Percentiles rank a stretch among this genome's conserved stretches.
phyloP scores from a whole-genome alignment of 805 yeast species.

The Barnettozyma botsteinii region DNA sequence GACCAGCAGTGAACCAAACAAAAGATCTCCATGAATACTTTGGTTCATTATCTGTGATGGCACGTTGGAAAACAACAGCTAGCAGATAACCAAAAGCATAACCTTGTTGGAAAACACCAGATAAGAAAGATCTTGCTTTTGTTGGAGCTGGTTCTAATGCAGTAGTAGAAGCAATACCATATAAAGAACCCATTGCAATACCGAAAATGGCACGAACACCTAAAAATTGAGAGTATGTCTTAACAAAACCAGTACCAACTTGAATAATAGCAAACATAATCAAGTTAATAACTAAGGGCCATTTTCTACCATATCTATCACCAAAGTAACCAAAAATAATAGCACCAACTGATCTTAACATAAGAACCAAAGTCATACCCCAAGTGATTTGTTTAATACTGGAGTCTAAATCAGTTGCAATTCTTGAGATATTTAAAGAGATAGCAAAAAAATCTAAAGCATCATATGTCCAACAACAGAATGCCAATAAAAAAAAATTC shows the following conservation, averaged over 20 bases:
- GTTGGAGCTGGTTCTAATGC: conserved; percentile 43
- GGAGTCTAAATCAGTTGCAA: conserved; percentile 41
- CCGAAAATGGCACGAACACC: conserved; percentile 63
- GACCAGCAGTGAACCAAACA: conserved; percentile 67
- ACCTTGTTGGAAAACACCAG: conserved; percentile 76
- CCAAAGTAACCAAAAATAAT: conserved; percentile 53
- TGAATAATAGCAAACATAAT: conserved; percentile 44
- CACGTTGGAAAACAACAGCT: conserved; percentile 61
- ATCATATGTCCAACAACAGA: conserved; percentile 60
- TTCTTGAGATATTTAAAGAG: conserved; percentile 41
- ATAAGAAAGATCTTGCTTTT: conserved; percentile 49
- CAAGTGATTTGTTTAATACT: conserved; percentile 51
- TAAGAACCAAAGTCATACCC: conserved; percentile 54
- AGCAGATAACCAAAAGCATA: conserved; percentile 65
- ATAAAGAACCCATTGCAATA: conserved; percentile 45
- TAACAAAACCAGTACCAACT: conserved; percentile 58
- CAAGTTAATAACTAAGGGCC: conserved; percentile 47
- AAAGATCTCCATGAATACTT: conserved; percentile 51
- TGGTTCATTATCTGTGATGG: conserved; percentile 47
- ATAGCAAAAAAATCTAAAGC: conserved; percentile 60
- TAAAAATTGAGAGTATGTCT: conserved; percentile 49
- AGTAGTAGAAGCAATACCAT: conserved; percentile 39
- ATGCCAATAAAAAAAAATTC: conserved; percentile 49
- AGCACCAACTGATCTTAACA: conserved; percentile 66
- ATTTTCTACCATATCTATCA: conserved; percentile 56